These are phyloP conservation scores for Rugosomyces carneus DNA, from an alignment of 1,284 basidiomycete species.

Conservation along the genomic window DNA sequence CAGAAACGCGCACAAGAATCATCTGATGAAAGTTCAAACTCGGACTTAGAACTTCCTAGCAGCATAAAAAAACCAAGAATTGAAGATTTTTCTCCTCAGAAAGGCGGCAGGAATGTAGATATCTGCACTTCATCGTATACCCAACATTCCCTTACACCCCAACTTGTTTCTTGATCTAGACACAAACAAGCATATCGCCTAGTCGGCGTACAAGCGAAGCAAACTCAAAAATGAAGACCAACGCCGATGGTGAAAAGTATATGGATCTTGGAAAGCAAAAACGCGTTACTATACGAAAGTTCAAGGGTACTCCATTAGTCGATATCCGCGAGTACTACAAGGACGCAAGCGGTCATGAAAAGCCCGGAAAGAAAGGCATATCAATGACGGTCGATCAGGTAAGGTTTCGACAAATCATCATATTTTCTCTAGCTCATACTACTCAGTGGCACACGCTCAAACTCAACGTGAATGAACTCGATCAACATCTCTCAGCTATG, in stretches of 20 bases:
- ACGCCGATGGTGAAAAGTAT: constrained; percentile 52
- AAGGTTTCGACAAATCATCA: constrained; percentile 16
- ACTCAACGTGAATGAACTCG: constrained; percentile 37
- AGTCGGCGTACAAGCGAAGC: neutral
- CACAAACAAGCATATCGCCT: neutral
- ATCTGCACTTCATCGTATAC: neutral
- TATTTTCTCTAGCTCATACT: neutral
- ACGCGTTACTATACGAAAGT: constrained; percentile 62
- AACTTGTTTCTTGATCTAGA: no score
- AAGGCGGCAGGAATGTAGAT: neutral
- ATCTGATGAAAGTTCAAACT: neutral
- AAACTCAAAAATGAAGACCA: constrained; percentile 13
- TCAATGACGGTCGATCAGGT: constrained; percentile 69
- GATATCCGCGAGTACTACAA: constrained; percentile 78
- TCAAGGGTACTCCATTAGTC: constrained; percentile 61
- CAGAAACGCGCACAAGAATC: neutral
- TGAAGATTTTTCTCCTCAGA: neutral
- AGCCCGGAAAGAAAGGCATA: constrained; percentile 82
- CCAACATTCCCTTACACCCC: neutral
- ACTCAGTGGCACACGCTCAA: constrained; percentile 58
- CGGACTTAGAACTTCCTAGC: neutral
- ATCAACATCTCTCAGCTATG: constrained; percentile 43
- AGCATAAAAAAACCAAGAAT: neutral
- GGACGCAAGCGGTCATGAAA: constrained; percentile 45
- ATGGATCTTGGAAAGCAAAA: constrained; percentile 67